Evolutionary conservation across 2,329 filamentous ascomycete species (phyloP).

Genomic region (Lecanicillium sp.): DNA sequence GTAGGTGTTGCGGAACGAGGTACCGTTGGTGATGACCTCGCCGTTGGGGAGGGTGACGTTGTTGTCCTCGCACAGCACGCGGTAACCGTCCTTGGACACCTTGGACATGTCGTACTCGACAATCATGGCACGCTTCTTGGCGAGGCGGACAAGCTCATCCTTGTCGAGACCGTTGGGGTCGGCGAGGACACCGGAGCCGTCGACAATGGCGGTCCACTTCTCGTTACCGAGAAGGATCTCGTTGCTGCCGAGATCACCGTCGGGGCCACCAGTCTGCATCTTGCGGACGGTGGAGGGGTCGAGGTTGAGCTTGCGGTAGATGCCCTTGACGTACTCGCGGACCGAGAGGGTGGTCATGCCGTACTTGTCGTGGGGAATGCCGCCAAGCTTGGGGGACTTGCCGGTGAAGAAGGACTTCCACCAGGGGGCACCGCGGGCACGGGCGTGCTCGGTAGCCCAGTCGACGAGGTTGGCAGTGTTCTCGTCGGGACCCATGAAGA

Average conservation of each 20-base stretch:
- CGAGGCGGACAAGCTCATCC: constrained; percentile 75
- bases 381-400: constrained; percentile 91
- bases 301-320: constrained; percentile 92
- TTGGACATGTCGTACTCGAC: constrained; percentile 77
- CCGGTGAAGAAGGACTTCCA: constrained; percentile 99
- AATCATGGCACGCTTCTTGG: constrained; percentile 85
- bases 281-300: constrained; percentile 82
- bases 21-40: constrained; percentile 85
- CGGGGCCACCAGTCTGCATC: constrained; percentile 95
- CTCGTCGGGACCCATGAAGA: constrained; percentile 98
- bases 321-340: constrained; percentile 90
- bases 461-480: constrained; percentile 96
- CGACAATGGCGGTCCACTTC: constrained; percentile 92
- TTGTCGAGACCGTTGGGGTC: constrained; percentile 86
- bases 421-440: constrained; percentile 82
- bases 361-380: constrained; percentile 92
- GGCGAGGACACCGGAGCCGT: constrained; percentile 89
- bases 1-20: constrained; percentile 94
- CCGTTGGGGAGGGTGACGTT: constrained; percentile 84
- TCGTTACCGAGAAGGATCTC: constrained; percentile 95
- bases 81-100: constrained; percentile 82
- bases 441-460: constrained; percentile 97
- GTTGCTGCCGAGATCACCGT: constrained; percentile 94
- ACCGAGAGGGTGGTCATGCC: constrained; percentile 98
- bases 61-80: constrained; percentile 84